Conservation (phyloP, 768 basidiomycete species). For the Mycena crocata region DNA sequence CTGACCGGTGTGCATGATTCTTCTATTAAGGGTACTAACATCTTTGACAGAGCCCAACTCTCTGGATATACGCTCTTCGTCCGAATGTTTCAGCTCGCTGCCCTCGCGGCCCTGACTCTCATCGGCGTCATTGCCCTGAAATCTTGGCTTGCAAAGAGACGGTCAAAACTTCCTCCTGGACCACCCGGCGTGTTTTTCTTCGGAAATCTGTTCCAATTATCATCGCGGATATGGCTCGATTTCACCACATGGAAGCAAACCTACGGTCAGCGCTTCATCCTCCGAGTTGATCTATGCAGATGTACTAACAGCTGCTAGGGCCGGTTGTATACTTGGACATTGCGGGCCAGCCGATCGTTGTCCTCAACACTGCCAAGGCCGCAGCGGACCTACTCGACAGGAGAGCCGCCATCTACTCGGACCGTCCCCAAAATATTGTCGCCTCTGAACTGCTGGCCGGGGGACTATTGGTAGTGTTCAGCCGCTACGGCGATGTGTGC, state of each 20-base stretch:
- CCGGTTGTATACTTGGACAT: conserved; percentile 47
- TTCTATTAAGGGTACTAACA: no score
- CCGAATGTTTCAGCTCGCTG: neutral
- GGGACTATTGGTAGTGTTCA: conserved; percentile 41
- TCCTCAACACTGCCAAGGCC: conserved; percentile 46
- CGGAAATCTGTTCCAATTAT: conserved; percentile 37
- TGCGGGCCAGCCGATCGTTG: conserved; percentile 50
- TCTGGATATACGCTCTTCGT: neutral
- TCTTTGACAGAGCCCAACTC: neutral
- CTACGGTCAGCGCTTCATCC: conserved; percentile 19
- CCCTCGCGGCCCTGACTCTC: neutral
- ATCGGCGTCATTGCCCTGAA: neutral
- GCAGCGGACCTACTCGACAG: conserved; percentile 50
- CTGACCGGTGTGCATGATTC: no score
- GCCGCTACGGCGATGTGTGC: conserved; percentile 38
- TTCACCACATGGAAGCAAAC: conserved; percentile 30
- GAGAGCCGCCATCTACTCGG: conserved; percentile 42
- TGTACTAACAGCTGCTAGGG: conserved; percentile 6
- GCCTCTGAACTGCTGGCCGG: conserved; percentile 41
- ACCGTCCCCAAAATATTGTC: conserved; percentile 36
- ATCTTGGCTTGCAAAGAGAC: neutral
- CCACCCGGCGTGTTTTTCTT: conserved; percentile 33
- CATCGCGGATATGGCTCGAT: conserved; percentile 28
- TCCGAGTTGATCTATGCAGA: neutral
- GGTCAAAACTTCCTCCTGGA: conserved; percentile 31